Conservation (phyloP, 2,329 filamentous ascomycete species). For the Aspergillus sp. region DNA sequence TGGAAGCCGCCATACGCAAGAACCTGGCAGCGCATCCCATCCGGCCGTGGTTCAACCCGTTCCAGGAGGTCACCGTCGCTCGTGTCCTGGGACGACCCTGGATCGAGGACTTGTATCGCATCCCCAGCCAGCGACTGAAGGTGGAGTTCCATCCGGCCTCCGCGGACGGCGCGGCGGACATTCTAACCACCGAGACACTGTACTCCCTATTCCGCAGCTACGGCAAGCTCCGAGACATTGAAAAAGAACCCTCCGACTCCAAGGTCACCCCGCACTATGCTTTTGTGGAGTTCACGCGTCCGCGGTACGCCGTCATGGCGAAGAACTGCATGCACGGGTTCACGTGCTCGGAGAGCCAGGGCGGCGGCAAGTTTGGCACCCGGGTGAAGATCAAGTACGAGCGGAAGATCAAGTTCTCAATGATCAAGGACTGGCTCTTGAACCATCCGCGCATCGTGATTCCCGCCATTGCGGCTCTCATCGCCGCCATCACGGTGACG, state of each 20-base stretch:
- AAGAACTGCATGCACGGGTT: conserved; percentile 91
- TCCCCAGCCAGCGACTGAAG: conserved; percentile 71
- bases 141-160: conserved; percentile 79
- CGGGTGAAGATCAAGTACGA: conserved; percentile 81
- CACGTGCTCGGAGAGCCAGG: conserved; percentile 63
- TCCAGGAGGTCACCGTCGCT: conserved; percentile 66
- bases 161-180: conserved; percentile 68
- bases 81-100: conserved; percentile 83
- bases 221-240: conserved; percentile 85
- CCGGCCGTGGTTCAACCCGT: conserved; percentile 87
- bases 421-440: conserved; percentile 82
- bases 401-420: conserved; percentile 70
- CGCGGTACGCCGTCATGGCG: conserved; percentile 79
- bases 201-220: conserved; percentile 87
- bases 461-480: conserved; percentile 72
- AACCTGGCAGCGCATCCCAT: conserved; percentile 68
- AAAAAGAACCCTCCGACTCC: conserved; percentile 77
- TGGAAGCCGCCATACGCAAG: conserved; percentile 60
- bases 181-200: conserved; percentile 80
- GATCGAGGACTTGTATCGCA: conserved; percentile 86
- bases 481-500: conserved; percentile 79
- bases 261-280: conserved; percentile 81
- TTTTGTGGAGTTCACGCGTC: conserved; percentile 69
- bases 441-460: conserved; percentile 86
- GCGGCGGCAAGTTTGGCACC: conserved; percentile 74